phyloP scores from a whole-genome alignment of 345 rosid genomes.

The Nephelium lappaceum region DNA sequence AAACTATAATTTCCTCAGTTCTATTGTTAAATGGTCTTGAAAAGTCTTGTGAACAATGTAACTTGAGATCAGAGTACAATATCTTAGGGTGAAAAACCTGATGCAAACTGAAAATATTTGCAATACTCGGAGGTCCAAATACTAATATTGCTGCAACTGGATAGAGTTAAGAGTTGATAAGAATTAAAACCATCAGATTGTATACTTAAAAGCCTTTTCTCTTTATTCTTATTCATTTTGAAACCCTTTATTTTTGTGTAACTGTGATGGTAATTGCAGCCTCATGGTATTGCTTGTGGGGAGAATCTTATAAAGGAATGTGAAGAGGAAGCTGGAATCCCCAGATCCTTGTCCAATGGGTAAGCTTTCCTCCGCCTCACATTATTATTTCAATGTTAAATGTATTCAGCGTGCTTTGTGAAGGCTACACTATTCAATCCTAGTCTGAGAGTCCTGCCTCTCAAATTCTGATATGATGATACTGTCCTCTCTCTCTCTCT shows the following conservation, averaged over 20 bases:
- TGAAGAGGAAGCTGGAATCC: conserved; percentile 93
- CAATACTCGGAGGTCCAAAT: neutral
- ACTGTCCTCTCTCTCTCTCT: neutral
- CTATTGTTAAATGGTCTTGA: neutral
- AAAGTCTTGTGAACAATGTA: neutral
- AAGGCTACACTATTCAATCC: neutral
- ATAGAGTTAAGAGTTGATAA: neutral
- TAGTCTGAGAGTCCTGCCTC: neutral
- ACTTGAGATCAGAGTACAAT: conserved; percentile 5
- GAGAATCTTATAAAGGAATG: conserved; percentile 90
- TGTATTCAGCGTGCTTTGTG: conserved; percentile 6
- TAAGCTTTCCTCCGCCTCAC: conserved; percentile 29
- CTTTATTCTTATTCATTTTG: neutral
- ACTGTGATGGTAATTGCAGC: conserved; percentile 47
- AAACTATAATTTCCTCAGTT: neutral
- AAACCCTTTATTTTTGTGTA: neutral
- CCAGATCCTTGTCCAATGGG: conserved; percentile 57
- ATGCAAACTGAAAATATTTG: conserved; percentile 7
- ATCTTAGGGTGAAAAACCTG: neutral
- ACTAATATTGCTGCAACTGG: neutral
- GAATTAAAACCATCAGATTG: neutral
- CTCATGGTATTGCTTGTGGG: conserved; percentile 72
- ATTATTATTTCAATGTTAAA: neutral
- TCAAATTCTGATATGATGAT: neutral
- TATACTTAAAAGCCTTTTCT: conserved; percentile 8